These are phyloP conservation scores for Podospora conica DNA, from an alignment of 495 filamentous ascomycete species.

Conservation along the genomic window DNA sequence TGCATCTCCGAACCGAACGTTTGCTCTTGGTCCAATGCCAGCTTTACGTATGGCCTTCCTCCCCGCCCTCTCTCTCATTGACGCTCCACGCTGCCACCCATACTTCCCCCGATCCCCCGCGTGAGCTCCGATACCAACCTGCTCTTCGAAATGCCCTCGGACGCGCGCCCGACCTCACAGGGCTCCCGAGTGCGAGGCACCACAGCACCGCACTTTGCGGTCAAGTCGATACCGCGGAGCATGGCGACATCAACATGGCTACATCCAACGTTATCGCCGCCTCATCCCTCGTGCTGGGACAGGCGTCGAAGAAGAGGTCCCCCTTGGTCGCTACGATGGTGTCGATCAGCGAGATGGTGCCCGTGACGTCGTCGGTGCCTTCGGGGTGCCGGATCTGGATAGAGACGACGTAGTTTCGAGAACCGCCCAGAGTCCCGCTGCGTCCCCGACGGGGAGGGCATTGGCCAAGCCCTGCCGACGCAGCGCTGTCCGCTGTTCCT, in stretches of 20 bases:
- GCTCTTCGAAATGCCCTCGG: constrained; percentile 2
- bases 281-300: too few species aligned
- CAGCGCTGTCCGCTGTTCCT: constrained; percentile 1
- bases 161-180: constrained; percentile 18
- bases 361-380: constrained; percentile 23
- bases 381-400: constrained; percentile 27
- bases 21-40: too few species aligned
- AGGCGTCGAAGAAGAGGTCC: constrained; percentile 38
- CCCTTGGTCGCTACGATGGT: constrained; percentile 32
- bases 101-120: constrained; percentile 42
- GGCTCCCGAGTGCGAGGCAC: constrained; percentile 31
- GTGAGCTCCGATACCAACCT: constrained; percentile 36
- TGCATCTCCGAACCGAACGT: too few species aligned
- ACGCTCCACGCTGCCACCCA: constrained; percentile 26
- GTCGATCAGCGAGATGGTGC: constrained; percentile 29
- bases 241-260: too few species aligned
- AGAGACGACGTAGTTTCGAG: constrained; percentile 29
- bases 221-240: too few species aligned
- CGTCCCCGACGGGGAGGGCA: constrained; percentile 2
- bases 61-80: not conserved
- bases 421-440: constrained; percentile 12
- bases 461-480: constrained; percentile 7
- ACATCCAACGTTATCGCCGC: too few species aligned
- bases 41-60: too few species aligned
- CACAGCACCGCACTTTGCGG: constrained; percentile 34